Base-by-base conservation (phyloP, 345 rosid species). In the Pseudoturritis turrita region DNA sequence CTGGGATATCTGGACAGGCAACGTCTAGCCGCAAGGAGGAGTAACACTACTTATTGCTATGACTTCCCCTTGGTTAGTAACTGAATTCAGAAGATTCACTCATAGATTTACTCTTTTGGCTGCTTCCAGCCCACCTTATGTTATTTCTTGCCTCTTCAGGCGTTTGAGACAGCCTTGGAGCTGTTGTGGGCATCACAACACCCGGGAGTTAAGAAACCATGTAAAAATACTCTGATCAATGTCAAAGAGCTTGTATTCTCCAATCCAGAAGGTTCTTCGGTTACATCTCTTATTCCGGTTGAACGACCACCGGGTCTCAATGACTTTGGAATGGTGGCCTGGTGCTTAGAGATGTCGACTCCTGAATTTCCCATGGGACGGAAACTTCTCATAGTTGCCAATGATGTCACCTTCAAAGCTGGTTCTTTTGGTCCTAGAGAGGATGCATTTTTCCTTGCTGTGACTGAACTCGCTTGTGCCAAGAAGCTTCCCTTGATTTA, bases 401-500 rank as follows among this genome's bases (percentile, higher is more conserved):
- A 96, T 81, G 99, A 96, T 75, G 97, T 92, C 73, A 96, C 99
- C 75, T 92, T 88, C 77, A 92, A 87, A 81, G 98, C 94, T 21
- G 99, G 99, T 65, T 96, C 99, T 64, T 96, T 96, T 78, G 99
- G 99, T 67, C 98, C 91, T 52, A 92, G 81, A 79, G 99, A 96
- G 82, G 99, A 96, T 50, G 97, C 99, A 29, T 96, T 91, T 84
- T 96, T 96, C 77, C 86, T 76, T 70, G 98, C 96, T 43, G 92
- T 96, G 29, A 90, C 98, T 56, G 93, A 92, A 72, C 92, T 92
- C 29, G 99, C 99, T 51, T 96, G 99, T 77, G 72, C 79, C 45
- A 82, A 85, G 84, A 96, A 90, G 79, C 81, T 96, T 60, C 99
- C 99, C 33, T 71, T 96, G 58, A 87, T 96, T 69, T 96, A 96